Evolutionary conservation across 2,329 filamentous ascomycete species (phyloP), one percentile per base, ranked within the genome.

Genomic region (Neonectria punicea): DNA sequence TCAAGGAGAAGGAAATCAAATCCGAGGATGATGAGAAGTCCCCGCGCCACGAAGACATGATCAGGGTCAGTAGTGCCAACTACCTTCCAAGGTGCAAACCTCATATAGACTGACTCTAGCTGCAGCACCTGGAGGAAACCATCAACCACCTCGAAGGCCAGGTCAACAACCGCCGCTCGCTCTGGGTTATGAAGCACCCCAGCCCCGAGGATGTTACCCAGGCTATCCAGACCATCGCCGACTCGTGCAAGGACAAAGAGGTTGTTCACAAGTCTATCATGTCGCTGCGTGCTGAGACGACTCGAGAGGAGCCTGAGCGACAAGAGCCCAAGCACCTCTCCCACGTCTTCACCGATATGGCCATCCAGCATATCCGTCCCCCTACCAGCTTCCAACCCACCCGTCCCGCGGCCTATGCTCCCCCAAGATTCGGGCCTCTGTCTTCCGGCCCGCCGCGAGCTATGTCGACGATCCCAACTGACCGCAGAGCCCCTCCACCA

Each of bases 111-210:
- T 67, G 20, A 69, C 25, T 28, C 20, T 0, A 18, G 13, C 30
- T 18, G 20, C 11, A 80, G 78, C 69, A 71, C 13, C 72, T 80
- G n/a, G 75, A 79, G 32, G 70, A 72, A 9, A 76, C 73, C 1
- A 76, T 79, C 62, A 70, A 75, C 49, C 73, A 78, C 30, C 71
- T 81, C 6, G 77, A 80, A 65, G 77, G 76, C 28, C 78, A 81
- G 58, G 73, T 79, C 65, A 80, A 78, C 63, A 76, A 75, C 47
- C 73, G 77, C 5, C 78, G 75, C 51, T 74, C 76, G 6, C 73
- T 80, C 51, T 80, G 78, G 78, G 66, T 77, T 63, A 76, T 76
- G 70, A 78, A 78, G 62, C 76, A 78, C 56, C 67, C 77, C 1
- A 74, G 75, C 55, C 72, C 77, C 25, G 66, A 74, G 22, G 73